Evolutionary conservation across 352 stramenopile genomes (phyloP).

Genomic region (Globisporangium iwayamae): DNA sequence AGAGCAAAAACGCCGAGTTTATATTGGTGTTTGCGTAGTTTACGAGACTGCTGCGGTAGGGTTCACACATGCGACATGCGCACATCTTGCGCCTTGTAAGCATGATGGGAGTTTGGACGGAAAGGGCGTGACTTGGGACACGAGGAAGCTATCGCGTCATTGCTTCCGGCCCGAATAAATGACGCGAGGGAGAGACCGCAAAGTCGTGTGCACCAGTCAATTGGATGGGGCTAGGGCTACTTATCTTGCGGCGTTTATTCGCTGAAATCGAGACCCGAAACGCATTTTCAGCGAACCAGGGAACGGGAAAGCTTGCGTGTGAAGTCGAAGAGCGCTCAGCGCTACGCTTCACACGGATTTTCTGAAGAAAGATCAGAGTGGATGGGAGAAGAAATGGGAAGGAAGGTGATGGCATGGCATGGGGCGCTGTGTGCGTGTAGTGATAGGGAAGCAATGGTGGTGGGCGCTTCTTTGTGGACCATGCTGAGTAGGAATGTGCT

Average conservation of each 20-base stretch:
- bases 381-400: background rate
- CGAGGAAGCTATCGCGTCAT: constrained; percentile 3
- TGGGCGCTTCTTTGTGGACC: background rate
- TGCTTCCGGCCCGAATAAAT: constrained; percentile 1
- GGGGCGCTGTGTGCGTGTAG: background rate
- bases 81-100: background rate
- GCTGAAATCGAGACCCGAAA: background rate
- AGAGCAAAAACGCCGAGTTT: constrained; percentile 5
- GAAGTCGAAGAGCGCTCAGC: background rate
- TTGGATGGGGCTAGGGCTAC: constrained; percentile 9
- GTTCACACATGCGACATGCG: constrained; percentile 8
- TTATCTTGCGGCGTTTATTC: background rate
- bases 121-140: constrained; percentile 1
- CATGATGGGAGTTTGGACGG: background rate
- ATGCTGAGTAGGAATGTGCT: background rate
- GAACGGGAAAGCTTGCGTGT: background rate
- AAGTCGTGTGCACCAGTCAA: constrained; percentile 27
- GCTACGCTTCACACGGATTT: background rate
- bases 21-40: constrained; percentile 13
- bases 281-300: constrained; percentile 10
- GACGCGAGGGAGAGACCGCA: constrained; percentile 6
- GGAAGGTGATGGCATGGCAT: background rate
- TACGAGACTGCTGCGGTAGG: background rate
- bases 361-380: constrained; percentile 7
- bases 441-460: background rate